A percentile compares a stretch with the other conserved stretches of the same genome.
These are phyloP conservation scores for Nitzschia putrida DNA, from an alignment of 108 stramenopile genomes.

Conservation along the genomic window DNA sequence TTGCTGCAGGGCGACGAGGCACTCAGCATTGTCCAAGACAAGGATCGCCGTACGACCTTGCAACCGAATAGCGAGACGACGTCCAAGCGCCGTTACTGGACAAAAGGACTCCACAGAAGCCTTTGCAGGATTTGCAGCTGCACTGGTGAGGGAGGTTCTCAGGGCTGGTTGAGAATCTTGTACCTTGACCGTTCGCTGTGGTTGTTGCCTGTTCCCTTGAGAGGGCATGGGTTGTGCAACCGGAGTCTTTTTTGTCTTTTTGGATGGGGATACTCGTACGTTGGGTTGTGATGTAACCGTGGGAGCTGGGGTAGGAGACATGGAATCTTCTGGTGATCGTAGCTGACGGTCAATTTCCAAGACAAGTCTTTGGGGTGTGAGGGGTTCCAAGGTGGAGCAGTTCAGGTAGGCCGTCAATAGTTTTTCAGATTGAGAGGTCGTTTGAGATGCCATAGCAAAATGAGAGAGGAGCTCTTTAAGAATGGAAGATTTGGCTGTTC, in stretches of 20 bases:
- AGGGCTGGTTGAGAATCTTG: not conserved
- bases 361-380: conserved; percentile 22
- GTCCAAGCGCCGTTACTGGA: conserved; percentile 21
- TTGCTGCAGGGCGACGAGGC: conserved; percentile 47
- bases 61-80: conserved; percentile 24
- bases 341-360: conserved; percentile 23
- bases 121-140: not conserved
- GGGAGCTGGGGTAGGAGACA: not conserved
- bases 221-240: not conserved
- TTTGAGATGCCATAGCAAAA: conserved; percentile 12
- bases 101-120: conserved; percentile 2
- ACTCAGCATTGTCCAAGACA: conserved; percentile 70
- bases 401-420: conserved; percentile 57
- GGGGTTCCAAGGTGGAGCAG: conserved; percentile 50
- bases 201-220: not conserved
- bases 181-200: not conserved
- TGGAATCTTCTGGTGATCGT: not conserved
- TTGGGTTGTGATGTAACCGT: not conserved
- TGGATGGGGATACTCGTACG: not conserved
- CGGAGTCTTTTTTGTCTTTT: not conserved
- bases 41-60: conserved; percentile 49
- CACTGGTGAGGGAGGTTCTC: not conserved
- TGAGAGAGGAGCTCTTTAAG: conserved; percentile 48
- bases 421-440: not conserved
- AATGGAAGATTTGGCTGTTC: conserved; percentile 61